Evolutionary conservation across 352 stramenopile genomes (phyloP).

Genomic region (Pythium biforme): DNA sequence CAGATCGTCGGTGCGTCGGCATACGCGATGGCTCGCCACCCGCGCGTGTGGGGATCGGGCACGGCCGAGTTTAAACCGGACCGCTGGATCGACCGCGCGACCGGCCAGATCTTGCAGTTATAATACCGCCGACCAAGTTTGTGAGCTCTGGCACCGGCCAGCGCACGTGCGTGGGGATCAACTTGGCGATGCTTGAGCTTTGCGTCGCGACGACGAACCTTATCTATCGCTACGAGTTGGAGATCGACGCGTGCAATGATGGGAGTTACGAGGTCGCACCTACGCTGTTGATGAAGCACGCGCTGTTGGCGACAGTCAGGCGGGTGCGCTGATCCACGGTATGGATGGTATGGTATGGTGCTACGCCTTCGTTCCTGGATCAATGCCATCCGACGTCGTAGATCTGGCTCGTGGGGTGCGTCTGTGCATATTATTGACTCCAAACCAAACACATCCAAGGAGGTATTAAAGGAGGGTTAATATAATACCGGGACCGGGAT

Average conservation of each 20-base stretch:
- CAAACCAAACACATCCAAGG: too few relatives aligned
- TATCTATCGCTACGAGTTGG: constrained; percentile 11
- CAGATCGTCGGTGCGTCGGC: constrained; percentile 23
- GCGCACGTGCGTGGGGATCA: constrained; percentile 35
- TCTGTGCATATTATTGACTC: too few relatives aligned
- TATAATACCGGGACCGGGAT: too few relatives aligned
- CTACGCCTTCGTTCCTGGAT: too few relatives aligned
- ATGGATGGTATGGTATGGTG: too few relatives aligned
- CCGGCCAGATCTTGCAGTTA: constrained; percentile 9
- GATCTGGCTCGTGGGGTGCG: too few relatives aligned
- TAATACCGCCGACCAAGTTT: constrained; percentile 28
- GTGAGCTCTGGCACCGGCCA: constrained; percentile 34
- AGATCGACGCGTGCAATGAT: constrained; percentile 15
- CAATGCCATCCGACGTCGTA: too few relatives aligned
- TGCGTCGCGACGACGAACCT: constrained; percentile 25
- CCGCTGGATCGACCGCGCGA: constrained; percentile 40
- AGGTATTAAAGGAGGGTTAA: too few relatives aligned
- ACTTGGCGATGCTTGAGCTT: constrained; percentile 38
- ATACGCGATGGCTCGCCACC: constrained; percentile 33
- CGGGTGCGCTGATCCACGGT: too few relatives aligned
- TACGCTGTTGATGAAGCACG: constrained; percentile 14
- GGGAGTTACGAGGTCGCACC: background rate
- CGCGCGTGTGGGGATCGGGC: constrained; percentile 44
- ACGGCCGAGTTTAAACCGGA: constrained; percentile 59
- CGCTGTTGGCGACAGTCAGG: constrained; percentile 9